Evolutionary conservation across 768 basidiomycete species (phyloP).

Genomic region (Suillus variegatus): DNA sequence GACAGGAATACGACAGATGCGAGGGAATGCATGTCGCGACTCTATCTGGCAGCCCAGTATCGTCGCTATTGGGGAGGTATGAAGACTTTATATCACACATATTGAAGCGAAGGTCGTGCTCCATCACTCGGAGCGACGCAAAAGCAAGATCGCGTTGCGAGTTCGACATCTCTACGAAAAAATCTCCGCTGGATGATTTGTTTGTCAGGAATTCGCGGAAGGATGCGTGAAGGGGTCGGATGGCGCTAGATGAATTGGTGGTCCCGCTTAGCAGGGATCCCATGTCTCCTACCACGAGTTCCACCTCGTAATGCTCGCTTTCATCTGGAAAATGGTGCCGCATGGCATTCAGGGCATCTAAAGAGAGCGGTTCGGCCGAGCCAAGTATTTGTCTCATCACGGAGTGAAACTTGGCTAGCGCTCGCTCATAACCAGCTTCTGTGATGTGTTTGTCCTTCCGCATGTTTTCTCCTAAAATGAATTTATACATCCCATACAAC

Average conservation of each 20-base stretch:
- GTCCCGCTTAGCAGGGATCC: conserved; percentile 12
- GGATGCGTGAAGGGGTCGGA: conserved; percentile 27
- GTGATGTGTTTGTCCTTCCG: not conserved
- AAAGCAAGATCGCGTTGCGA: conserved; percentile 5
- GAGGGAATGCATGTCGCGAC: conserved; percentile 5
- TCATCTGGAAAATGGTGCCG: not conserved
- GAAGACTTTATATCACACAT: conserved; percentile 35
- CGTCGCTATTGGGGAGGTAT: conserved; percentile 27
- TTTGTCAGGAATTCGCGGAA: conserved; percentile 30
- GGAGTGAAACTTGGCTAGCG: not conserved
- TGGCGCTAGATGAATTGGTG: not conserved
- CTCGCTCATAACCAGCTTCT: not conserved
- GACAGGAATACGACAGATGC: conserved; percentile 14
- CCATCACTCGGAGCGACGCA: conserved; percentile 29
- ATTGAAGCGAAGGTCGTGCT: conserved; percentile 34
- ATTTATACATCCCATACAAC: not conserved
- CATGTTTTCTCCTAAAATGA: not conserved
- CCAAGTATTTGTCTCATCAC: conserved; percentile 10
- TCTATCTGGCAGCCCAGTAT: conserved; percentile 6
- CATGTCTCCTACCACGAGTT: not conserved
- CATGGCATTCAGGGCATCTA: not conserved
- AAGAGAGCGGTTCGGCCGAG: not conserved
- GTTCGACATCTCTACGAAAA: conserved; percentile 11
- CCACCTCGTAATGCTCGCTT: not conserved
- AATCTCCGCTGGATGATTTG: conserved; percentile 14